Evolutionary conservation across 1,284 basidiomycete genomes (phyloP).

Genomic region (Xanthoconium separans): DNA sequence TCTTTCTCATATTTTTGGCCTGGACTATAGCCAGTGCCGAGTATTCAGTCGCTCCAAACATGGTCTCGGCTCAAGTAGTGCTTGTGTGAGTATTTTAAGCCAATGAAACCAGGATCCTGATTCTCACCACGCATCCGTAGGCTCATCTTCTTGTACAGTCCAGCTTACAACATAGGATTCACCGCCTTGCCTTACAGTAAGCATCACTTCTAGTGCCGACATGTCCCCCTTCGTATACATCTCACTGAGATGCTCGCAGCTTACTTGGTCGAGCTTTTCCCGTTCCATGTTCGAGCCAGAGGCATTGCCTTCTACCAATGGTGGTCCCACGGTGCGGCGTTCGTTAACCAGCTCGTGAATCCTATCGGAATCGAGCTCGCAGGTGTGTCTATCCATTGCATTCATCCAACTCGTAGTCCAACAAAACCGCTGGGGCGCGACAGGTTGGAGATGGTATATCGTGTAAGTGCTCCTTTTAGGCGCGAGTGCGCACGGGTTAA

Average conservation of each 20-base stretch:
- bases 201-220: neutral
- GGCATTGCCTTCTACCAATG: constrained; percentile 18
- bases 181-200: neutral
- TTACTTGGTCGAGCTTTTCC: constrained; percentile 21
- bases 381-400: neutral
- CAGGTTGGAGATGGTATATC: constrained; percentile 20
- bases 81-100: neutral
- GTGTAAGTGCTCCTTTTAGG: constrained; percentile 4
- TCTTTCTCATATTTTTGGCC: constrained; percentile 13
- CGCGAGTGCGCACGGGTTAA: neutral
- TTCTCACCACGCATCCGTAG: constrained; percentile 6
- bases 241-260: constrained; percentile 4
- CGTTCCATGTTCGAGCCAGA: constrained; percentile 18
- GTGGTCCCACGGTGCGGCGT: constrained; percentile 8
- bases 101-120: no score
- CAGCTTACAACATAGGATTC: neutral
- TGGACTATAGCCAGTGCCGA: constrained; percentile 18
- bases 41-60: constrained; percentile 4
- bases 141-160: neutral
- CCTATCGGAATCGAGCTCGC: constrained; percentile 14
- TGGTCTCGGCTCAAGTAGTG: neutral
- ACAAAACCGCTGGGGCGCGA: neutral
- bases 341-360: constrained; percentile 10
- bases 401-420: neutral
- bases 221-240: neutral